Evolutionary conservation across 2,329 filamentous ascomycete genomes (phyloP).

Genomic region (Penicillium sp.): DNA sequence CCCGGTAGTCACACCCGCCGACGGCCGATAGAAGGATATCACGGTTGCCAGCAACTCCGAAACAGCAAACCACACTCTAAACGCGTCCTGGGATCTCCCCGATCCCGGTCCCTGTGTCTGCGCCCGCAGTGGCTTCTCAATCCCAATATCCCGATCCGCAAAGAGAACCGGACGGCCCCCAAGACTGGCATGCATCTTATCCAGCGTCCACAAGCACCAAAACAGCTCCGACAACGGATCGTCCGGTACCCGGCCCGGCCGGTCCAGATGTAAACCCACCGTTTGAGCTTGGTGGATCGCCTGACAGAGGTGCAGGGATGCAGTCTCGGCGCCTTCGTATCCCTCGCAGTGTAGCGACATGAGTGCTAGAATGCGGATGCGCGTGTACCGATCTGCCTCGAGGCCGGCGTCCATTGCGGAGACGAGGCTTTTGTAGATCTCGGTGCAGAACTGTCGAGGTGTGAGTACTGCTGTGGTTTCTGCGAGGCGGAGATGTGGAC

Average conservation of each 20-base stretch:
- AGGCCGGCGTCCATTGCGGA: constrained; percentile 41
- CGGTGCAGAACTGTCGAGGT: constrained; percentile 41
- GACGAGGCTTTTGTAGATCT: constrained; percentile 40
- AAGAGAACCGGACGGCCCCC: constrained; percentile 43
- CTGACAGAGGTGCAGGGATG: constrained; percentile 42
- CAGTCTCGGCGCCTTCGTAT: constrained; percentile 42
- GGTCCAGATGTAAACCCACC: constrained; percentile 41
- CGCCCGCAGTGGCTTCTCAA: constrained; percentile 29
- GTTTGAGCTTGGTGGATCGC: constrained; percentile 46
- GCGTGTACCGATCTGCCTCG: constrained; percentile 39
- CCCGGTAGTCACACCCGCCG: constrained; percentile 34
- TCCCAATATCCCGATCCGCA: constrained; percentile 43
- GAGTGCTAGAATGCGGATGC: constrained; percentile 41
- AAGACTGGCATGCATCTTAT: constrained; percentile 45
- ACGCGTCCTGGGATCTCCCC: constrained; percentile 24
- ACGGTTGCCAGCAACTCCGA: constrained; percentile 41
- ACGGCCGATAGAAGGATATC: constrained; percentile 44
- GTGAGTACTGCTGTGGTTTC: constrained; percentile 33
- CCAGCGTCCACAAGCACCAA: constrained; percentile 45
- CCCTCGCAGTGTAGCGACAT: constrained; percentile 46
- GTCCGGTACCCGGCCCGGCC: constrained; percentile 32
- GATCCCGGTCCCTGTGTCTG: constrained; percentile 6
- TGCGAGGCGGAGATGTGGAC: constrained; percentile 33
- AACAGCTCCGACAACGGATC: constrained; percentile 38
- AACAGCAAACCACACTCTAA: constrained; percentile 41